A percentile compares a stretch with the other conserved stretches of the same genome.
phyloP scores from a whole-genome alignment of 345 rosid species.

The Cardamine occulta region DNA sequence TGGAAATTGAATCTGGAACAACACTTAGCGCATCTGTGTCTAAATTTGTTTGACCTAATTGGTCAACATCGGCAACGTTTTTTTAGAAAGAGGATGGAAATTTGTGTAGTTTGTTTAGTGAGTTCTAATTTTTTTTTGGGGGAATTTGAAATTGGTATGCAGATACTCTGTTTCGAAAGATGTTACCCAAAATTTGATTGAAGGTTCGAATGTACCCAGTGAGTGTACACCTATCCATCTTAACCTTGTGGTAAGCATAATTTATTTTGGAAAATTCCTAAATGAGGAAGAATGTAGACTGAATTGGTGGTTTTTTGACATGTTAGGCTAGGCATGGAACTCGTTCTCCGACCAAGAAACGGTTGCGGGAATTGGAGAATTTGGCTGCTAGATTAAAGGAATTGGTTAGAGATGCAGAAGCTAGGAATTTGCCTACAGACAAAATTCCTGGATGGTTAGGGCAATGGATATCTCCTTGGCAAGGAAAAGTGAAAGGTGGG shows the following conservation, averaged over 20 bases:
- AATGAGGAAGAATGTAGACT: neutral
- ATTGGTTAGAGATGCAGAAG: conserved; percentile 63
- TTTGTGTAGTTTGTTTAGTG: neutral
- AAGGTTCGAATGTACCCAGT: conserved; percentile 52
- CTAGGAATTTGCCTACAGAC: conserved; percentile 46
- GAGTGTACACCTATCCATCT: conserved; percentile 85
- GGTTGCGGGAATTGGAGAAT: conserved; percentile 70
- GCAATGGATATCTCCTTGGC: conserved; percentile 85
- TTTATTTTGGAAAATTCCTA: neutral
- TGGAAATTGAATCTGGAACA: conserved; percentile 14
- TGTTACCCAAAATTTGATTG: conserved; percentile 46
- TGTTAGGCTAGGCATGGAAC: conserved; percentile 94
- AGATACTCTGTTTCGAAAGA: conserved; percentile 74
- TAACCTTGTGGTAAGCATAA: conserved; percentile 80
- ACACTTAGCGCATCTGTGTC: conserved; percentile 9
- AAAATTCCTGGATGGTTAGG: conserved; percentile 73
- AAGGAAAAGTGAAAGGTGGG: conserved; percentile 82
- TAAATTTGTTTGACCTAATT: neutral
- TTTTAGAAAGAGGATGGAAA: neutral
- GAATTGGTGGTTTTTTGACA: conserved; percentile 3
- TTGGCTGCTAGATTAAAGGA: conserved; percentile 66
- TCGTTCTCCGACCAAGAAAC: conserved; percentile 90
- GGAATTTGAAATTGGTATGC: conserved; percentile 33
- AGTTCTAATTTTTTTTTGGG: neutral
- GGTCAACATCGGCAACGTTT: neutral